phyloP scores from a whole-genome alignment of 2,329 filamentous ascomycete species.

The Stagonosporopsis vannaccii region DNA sequence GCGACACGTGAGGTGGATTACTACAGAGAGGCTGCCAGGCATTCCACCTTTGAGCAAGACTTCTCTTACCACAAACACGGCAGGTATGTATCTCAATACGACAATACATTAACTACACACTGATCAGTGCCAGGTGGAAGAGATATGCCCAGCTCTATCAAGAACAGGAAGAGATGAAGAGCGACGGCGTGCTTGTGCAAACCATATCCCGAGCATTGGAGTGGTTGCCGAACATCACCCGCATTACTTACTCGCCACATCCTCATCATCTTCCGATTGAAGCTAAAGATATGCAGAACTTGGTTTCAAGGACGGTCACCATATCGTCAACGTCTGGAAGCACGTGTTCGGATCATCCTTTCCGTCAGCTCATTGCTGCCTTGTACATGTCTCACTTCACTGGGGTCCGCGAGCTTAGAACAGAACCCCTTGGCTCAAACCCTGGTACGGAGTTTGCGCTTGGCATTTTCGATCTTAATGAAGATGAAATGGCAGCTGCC shows the following conservation, averaged over 20 bases:
- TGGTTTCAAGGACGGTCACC: conserved; percentile 27
- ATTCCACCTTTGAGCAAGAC: conserved; percentile 10
- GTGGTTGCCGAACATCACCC: conserved; percentile 33
- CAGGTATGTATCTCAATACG: conserved; percentile 11
- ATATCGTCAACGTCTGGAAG: not conserved
- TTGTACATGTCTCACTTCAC: conserved; percentile 29
- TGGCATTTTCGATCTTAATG: conserved; percentile 28
- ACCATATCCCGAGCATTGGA: conserved; percentile 32
- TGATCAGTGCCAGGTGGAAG: conserved; percentile 28
- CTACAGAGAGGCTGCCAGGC: conserved; percentile 2
- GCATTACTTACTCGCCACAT: conserved; percentile 37
- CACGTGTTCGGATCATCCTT: conserved; percentile 25
- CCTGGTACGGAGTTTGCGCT: conserved; percentile 25
- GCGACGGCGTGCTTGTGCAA: conserved; percentile 31
- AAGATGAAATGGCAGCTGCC: conserved; percentile 27
- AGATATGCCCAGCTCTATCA: conserved; percentile 33
- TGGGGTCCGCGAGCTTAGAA: conserved; percentile 32
- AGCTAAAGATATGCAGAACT: conserved; percentile 24
- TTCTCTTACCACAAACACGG: conserved; percentile 24
- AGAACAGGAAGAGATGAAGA: conserved; percentile 39
- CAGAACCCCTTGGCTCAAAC: not conserved
- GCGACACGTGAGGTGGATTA: conserved; percentile 24
- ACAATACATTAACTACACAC: not conserved
- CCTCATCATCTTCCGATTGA: conserved; percentile 32
- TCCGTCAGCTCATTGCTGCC: conserved; percentile 40